These are phyloP conservation scores for Candida glucosophila DNA, from an alignment of 1,139 yeast species.

Conservation along the genomic window DNA sequence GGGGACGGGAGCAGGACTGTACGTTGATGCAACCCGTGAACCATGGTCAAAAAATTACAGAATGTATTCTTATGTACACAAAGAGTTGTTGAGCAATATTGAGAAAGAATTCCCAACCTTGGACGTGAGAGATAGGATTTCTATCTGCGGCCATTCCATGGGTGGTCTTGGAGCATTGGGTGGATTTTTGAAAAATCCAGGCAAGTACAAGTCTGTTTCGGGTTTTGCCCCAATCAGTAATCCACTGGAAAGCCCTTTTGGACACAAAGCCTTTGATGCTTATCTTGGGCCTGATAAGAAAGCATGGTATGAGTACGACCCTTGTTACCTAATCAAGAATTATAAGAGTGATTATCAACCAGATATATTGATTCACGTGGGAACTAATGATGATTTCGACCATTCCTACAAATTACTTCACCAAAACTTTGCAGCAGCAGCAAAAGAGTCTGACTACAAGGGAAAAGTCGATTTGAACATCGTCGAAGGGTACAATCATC, in stretches of 20 bases:
- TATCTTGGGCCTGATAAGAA: slow-evolving; percentile 59
- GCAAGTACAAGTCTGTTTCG: slow-evolving; percentile 68
- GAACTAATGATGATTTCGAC: slow-evolving; percentile 68
- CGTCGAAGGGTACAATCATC: slow-evolving; percentile 86
- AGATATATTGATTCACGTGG: slow-evolving; percentile 75
- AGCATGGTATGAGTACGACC: slow-evolving; percentile 72
- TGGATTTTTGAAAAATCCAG: slow-evolving; percentile 68
- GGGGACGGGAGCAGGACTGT: slow-evolving; percentile 94
- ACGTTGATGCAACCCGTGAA: slow-evolving; percentile 69
- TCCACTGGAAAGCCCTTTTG: slow-evolving; percentile 75
- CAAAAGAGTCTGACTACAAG: slow-evolving; percentile 47
- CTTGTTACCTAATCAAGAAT: slow-evolving; percentile 57
- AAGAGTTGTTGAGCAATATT: slow-evolving; percentile 56
- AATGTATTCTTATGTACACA: slow-evolving; percentile 78
- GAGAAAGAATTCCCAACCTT: slow-evolving; percentile 38
- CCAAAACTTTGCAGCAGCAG: slow-evolving; percentile 61
- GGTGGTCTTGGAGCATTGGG: slow-evolving; percentile 93
- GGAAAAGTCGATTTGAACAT: slow-evolving; percentile 52
- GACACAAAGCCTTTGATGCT: slow-evolving; percentile 69
- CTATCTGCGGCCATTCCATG: slow-evolving; percentile 95
- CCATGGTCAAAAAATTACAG: slow-evolving; percentile 70
- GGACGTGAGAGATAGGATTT: slow-evolving; percentile 45
- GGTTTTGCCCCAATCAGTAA: slow-evolving; percentile 90
- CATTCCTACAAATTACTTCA: slow-evolving; percentile 63
- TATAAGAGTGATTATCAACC: slow-evolving; percentile 44